Evolutionary conservation across 257 asterid species (phyloP).

Genomic region (Jacaranda mimosifolia): DNA sequence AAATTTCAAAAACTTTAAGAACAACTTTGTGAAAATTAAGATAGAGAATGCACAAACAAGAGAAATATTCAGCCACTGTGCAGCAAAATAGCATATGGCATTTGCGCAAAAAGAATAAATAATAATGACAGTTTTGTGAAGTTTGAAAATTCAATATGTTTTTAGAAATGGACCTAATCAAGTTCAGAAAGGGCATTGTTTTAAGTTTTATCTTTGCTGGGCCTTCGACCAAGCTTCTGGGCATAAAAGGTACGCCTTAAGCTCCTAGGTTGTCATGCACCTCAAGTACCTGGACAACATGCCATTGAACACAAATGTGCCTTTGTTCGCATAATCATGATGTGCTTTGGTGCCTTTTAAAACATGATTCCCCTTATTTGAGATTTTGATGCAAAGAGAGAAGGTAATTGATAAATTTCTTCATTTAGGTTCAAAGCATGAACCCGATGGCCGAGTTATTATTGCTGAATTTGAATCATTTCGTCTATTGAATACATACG

Average conservation of each 20-base stretch:
- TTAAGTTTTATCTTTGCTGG: too few relatives aligned
- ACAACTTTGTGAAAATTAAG: background rate
- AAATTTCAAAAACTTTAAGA: background rate
- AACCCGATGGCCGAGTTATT: constrained; percentile 91
- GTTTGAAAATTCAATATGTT: too few relatives aligned
- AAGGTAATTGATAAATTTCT: constrained; percentile 18
- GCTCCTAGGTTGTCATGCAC: background rate
- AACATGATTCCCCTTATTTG: background rate
- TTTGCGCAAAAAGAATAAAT: background rate
- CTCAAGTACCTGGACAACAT: too few relatives aligned
- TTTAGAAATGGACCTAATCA: constrained; percentile 8
- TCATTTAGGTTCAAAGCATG: constrained; percentile 80
- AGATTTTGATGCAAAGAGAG: constrained; percentile 22
- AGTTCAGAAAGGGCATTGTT: constrained; percentile 3
- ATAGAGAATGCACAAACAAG: background rate
- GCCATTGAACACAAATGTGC: too few relatives aligned
- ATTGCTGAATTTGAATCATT: constrained; percentile 89
- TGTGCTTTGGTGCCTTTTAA: background rate
- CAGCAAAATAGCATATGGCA: background rate
- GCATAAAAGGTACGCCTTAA: too few relatives aligned
- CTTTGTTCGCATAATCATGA: too few relatives aligned
- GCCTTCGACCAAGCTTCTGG: too few relatives aligned
- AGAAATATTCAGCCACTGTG: background rate
- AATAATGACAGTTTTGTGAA: too few relatives aligned
- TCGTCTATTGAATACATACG: constrained; percentile 79